A percentile compares a stretch with the other conserved stretches of the same genome.
These are phyloP conservation scores for Globisporangium perplexum DNA, from an alignment of 352 stramenopile genomes.

Conservation along the genomic window DNA sequence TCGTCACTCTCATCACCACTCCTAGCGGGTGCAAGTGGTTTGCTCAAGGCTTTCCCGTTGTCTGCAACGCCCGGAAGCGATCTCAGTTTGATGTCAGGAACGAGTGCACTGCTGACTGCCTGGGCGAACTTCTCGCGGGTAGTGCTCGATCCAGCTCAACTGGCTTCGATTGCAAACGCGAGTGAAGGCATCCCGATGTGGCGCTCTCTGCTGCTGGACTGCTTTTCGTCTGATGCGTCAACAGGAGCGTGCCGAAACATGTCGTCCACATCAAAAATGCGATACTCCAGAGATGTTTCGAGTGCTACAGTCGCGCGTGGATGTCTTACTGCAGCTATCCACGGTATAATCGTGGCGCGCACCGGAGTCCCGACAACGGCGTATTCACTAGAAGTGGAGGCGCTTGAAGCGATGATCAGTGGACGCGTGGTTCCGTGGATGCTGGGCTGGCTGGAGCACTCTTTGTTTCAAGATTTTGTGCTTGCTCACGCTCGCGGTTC, in stretches of 20 bases:
- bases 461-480: constrained; percentile 27
- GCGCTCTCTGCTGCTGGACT: constrained; percentile 29
- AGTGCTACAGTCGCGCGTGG: not conserved
- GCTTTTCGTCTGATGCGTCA: constrained; percentile 21
- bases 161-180: constrained; percentile 23
- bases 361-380: not conserved
- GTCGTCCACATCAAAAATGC: not conserved
- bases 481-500: constrained; percentile 18
- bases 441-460: constrained; percentile 30
- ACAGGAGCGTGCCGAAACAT: constrained; percentile 18
- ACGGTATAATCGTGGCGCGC: not conserved
- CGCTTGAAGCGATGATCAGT: constrained; percentile 20
- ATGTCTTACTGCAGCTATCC: not conserved
- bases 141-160: constrained; percentile 25
- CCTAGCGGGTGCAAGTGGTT: constrained; percentile 8
- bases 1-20: constrained; percentile 5
- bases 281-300: constrained; percentile 3
- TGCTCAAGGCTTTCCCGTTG: constrained; percentile 21
- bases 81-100: not conserved
- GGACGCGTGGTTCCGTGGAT: constrained; percentile 34
- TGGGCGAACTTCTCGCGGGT: constrained; percentile 18
- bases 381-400: not conserved
- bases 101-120: not conserved
- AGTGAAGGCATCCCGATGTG: constrained; percentile 33
- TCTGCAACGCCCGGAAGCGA: not conserved